Percentiles rank a stretch among this genome's conserved stretches.
Conservation (phyloP, 1,284 basidiomycete genomes). For the Apiotrichum siamense region DNA sequence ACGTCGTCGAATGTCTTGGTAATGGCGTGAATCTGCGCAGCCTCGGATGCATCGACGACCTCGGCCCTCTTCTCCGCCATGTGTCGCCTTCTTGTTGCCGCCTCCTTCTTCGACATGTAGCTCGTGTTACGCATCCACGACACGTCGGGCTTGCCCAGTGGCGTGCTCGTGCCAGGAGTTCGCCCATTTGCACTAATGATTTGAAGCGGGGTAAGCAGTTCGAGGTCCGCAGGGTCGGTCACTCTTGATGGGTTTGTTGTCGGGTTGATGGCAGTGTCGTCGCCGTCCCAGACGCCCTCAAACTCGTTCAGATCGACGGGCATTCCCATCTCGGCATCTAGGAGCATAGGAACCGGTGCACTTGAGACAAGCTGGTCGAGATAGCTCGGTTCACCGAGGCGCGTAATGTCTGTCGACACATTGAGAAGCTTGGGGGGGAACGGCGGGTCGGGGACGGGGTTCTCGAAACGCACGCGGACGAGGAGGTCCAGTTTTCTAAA, state of each 20-base stretch:
- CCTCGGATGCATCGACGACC: constrained; percentile 65
- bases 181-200: constrained; percentile 17
- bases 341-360: constrained; percentile 79
- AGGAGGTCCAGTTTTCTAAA: constrained; percentile 59
- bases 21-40: constrained; percentile 73
- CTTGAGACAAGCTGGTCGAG: constrained; percentile 71
- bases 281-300: constrained; percentile 75
- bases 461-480: constrained; percentile 83
- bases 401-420: constrained; percentile 70
- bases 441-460: constrained; percentile 86
- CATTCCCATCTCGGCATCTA: constrained; percentile 92
- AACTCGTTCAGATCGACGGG: constrained; percentile 77
- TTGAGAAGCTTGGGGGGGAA: constrained; percentile 89
- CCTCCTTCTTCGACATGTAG: constrained; percentile 59
- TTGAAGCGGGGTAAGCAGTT: constrained; percentile 32
- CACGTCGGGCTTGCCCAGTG: constrained; percentile 53
- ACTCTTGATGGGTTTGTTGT: constrained; percentile 57
- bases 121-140: constrained; percentile 85
- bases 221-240: constrained; percentile 26
- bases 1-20: constrained; percentile 69
- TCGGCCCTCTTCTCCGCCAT: constrained; percentile 41
- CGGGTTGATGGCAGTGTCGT: constrained; percentile 63
- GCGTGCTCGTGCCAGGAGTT: background rate
- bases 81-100: constrained; percentile 19
- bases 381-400: constrained; percentile 78